phyloP scores from a whole-genome alignment of 2,329 filamentous ascomycete species.

The Mycosphaerella arachidis region DNA sequence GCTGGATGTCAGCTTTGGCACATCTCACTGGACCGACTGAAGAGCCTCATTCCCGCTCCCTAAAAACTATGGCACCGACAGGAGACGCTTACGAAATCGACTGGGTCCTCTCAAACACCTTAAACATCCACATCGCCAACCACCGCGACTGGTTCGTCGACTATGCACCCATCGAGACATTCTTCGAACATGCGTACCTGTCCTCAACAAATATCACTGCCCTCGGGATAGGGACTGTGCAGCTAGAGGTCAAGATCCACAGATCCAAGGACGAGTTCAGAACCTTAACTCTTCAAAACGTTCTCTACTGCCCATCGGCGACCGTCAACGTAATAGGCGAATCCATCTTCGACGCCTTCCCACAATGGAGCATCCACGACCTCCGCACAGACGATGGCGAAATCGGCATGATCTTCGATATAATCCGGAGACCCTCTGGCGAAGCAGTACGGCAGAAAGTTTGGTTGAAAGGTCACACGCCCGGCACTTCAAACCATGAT shows the following conservation, averaged over 20 bases:
- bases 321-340: slow-evolving; percentile 3
- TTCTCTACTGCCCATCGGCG: slow-evolving; percentile 9
- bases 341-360: background rate
- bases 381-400: background rate
- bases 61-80: slow-evolving; percentile 7
- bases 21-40: background rate
- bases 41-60: background rate
- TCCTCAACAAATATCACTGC: background rate
- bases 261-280: background rate
- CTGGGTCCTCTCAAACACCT: slow-evolving; percentile 11
- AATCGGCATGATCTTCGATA: background rate
- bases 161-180: slow-evolving; percentile 1
- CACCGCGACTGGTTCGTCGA: slow-evolving; percentile 16
- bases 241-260: slow-evolving; percentile 2
- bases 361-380: background rate
- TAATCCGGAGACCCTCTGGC: background rate
- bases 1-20: background rate
- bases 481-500: background rate
- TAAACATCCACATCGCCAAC: slow-evolving; percentile 14
- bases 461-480: background rate
- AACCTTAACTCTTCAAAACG: slow-evolving; percentile 4
- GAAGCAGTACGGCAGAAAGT: background rate
- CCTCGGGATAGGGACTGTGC: slow-evolving; percentile 7
- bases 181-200: background rate
- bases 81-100: slow-evolving; percentile 10